Evolutionary conservation across 192 early-diverging fungal species (phyloP).

Genomic region (Coemansia sp.): DNA sequence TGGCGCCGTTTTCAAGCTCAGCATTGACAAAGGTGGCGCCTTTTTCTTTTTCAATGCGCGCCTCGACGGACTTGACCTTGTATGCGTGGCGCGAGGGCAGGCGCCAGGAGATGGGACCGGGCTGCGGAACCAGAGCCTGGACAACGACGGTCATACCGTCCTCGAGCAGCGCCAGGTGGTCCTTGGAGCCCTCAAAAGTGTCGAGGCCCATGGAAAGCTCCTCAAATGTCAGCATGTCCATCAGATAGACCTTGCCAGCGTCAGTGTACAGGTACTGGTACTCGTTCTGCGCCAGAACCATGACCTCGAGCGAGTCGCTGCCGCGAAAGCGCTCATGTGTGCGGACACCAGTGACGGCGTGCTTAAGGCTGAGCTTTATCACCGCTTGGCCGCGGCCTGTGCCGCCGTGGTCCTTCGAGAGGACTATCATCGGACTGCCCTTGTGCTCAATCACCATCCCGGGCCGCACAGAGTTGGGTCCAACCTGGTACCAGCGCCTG

Average conservation of each 20-base stretch:
- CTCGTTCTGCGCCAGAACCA: slow-evolving; percentile 64
- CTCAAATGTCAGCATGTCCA: slow-evolving; percentile 74
- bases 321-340: slow-evolving; percentile 71
- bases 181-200: slow-evolving; percentile 63
- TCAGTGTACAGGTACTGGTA: slow-evolving; percentile 77
- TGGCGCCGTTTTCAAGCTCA: slow-evolving; percentile 64
- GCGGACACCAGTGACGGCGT: slow-evolving; percentile 63
- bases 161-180: slow-evolving; percentile 50
- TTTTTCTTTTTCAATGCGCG: slow-evolving; percentile 63
- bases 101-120: slow-evolving; percentile 62
- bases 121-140: slow-evolving; percentile 61
- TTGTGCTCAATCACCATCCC: slow-evolving; percentile 73
- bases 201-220: slow-evolving; percentile 63
- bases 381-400: slow-evolving; percentile 71
- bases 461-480: slow-evolving; percentile 55
- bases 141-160: slow-evolving; percentile 63
- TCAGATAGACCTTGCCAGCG: slow-evolving; percentile 63
- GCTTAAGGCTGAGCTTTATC: slow-evolving; percentile 72
- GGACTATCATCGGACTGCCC: slow-evolving; percentile 68
- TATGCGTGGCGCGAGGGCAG: slow-evolving; percentile 63
- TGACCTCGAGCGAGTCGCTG: slow-evolving; percentile 70
- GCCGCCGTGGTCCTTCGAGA: slow-evolving; percentile 64
- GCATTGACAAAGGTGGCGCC: slow-evolving; percentile 72
- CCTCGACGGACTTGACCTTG: slow-evolving; percentile 59
- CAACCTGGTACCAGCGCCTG: slow-evolving; percentile 39